Conservation (phyloP, 2,329 filamentous ascomycete genomes). For the Pseudocercospora crystallina region DNA sequence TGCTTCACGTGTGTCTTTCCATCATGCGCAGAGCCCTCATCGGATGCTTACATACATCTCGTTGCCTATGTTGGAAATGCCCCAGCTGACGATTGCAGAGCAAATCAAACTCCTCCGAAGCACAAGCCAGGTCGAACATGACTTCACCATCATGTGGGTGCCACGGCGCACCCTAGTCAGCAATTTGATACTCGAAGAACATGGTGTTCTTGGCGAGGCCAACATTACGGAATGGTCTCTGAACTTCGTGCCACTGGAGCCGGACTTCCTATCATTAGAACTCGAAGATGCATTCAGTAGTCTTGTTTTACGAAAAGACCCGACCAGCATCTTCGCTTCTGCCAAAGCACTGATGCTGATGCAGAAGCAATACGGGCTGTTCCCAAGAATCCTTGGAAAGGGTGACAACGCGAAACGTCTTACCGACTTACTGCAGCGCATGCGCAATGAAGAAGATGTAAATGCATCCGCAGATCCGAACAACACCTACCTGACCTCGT, state of each 20-base stretch:
- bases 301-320: slow-evolving; percentile 85
- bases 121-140: slow-evolving; percentile 86
- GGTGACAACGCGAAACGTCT: slow-evolving; percentile 90
- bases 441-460: slow-evolving; percentile 85
- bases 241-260: slow-evolving; percentile 87
- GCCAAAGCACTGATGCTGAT: slow-evolving; percentile 92
- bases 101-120: slow-evolving; percentile 88
- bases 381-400: slow-evolving; percentile 92
- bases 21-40: slow-evolving; percentile 29
- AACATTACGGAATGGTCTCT: slow-evolving; percentile 84
- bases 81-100: slow-evolving; percentile 52
- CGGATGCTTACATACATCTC: slow-evolving; percentile 55
- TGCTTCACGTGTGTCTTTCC: slow-evolving; percentile 20
- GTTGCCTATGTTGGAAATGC: background rate
- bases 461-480: slow-evolving; percentile 39
- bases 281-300: slow-evolving; percentile 83
- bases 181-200: slow-evolving; percentile 87
- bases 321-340: slow-evolving; percentile 83
- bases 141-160: slow-evolving; percentile 96
- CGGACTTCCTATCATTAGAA: slow-evolving; percentile 87
- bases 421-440: slow-evolving; percentile 80
- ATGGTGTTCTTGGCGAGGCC: slow-evolving; percentile 88
- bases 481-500: slow-evolving; percentile 50
- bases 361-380: slow-evolving; percentile 87
- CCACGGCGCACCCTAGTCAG: slow-evolving; percentile 88